A percentile compares a stretch with the other conserved stretches of the same genome.
phyloP scores from a whole-genome alignment of 192 early-diverging fungal species.

The Gonapodya sp. region DNA sequence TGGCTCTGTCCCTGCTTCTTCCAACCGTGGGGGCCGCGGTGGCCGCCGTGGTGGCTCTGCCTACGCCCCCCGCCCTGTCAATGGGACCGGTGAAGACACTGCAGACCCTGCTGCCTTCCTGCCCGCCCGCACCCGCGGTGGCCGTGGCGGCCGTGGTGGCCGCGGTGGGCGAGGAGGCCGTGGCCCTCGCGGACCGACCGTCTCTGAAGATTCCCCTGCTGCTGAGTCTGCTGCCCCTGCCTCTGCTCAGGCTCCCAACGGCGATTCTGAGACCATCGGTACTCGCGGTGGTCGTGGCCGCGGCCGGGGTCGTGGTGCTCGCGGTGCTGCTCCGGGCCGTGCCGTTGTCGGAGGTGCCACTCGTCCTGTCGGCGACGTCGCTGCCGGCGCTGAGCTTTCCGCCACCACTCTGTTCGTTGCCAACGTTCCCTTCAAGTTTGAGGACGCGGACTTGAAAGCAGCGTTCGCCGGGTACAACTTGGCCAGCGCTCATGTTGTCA shows the following conservation, averaged over 20 bases:
- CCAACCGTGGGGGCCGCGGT: conserved; percentile 13
- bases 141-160: conserved; percentile 15
- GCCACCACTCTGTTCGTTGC: conserved; percentile 65
- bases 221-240: conserved; percentile 13
- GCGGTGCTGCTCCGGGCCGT: conserved; percentile 13
- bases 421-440: conserved; percentile 65
- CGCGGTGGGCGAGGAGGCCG: conserved; percentile 18
- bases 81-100: conserved; percentile 13
- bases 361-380: conserved; percentile 15
- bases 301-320: conserved; percentile 27
- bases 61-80: conserved; percentile 12
- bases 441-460: conserved; percentile 55
- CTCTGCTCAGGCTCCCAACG: conserved; percentile 19
- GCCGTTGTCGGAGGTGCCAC: conserved; percentile 10
- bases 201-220: too few relatives aligned
- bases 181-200: conserved; percentile 8
- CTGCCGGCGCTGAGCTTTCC: conserved; percentile 35
- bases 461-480: conserved; percentile 48
- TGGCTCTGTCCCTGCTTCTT: not conserved
- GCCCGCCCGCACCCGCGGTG: not conserved
- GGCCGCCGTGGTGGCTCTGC: conserved; percentile 22
- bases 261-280: conserved; percentile 20
- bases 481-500: conserved; percentile 64
- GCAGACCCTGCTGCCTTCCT: conserved; percentile 11
- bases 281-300: conserved; percentile 19